Base-by-base conservation (phyloP, 306 rosid species). In the Glycyrrhiza uralensis region DNA sequence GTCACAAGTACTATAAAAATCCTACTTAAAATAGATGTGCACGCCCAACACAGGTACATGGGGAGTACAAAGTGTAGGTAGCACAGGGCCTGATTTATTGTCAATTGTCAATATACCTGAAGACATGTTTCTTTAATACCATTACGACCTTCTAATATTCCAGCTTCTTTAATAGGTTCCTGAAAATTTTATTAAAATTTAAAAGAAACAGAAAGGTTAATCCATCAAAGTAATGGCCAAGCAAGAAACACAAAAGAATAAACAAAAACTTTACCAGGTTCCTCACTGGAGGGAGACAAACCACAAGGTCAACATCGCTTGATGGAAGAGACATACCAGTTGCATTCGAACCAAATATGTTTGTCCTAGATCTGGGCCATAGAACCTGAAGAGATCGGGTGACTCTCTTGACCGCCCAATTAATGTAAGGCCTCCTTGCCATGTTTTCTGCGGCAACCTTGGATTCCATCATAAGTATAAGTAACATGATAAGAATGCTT, bases 131-230 rank as follows among this genome's bases (percentile, higher is more conserved):
- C 98, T 81, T 93, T 93, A 26, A 93, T 93, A 68, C 98, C 98
- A 85, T 93, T 93, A 58, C 98, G 97, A 19, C 98, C 98, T 83
- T 93, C 98, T 81, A 93, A 69, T 85, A 93, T 93, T 70, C 98
- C 98, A 82, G 98, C 98, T 88, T 93, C 98, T 86, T 90, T 93
- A 65, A 93, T 93, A 59, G 98, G 98, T 83, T 93, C 98, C 98
- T 93, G 71, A 78, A 70, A 69, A 49, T 59, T 74, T 69, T 41
- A 52, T 20, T 26, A 15, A 18, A 55, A 47, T 7, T 45, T 72
- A 41, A 57, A 57, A 19, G 45, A 76, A 35, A 8, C 36, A 32
- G 42, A 60, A 63, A 26, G 19, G 52, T 75, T 74, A 72, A 23
- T 19, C 62, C 55, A 9, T 39, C 59, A 45, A 39, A 66, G 68